These are phyloP conservation scores for Paracoccidioides brasiliensis DNA, from an alignment of 2,329 filamentous ascomycete genomes.

Conservation along the genomic window DNA sequence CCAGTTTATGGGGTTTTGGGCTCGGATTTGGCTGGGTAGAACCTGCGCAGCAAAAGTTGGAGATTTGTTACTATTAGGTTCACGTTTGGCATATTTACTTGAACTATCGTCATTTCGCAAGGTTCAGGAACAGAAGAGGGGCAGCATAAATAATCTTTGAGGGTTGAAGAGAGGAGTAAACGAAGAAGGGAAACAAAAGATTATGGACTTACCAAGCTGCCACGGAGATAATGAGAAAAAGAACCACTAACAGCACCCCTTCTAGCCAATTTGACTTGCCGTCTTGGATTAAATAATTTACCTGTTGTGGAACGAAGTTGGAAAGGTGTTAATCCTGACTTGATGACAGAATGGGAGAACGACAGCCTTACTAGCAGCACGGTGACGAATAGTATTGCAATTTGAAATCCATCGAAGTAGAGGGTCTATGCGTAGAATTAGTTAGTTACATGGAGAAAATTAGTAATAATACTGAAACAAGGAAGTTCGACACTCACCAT, in stretches of 20 bases:
- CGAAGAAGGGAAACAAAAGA: background rate
- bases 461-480: background rate
- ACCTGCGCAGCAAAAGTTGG: background rate
- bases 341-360: background rate
- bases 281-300: constrained; percentile 51
- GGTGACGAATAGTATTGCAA: constrained; percentile 50
- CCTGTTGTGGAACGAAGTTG: constrained; percentile 30
- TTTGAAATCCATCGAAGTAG: constrained; percentile 79
- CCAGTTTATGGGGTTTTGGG: background rate
- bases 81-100: background rate
- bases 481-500: constrained; percentile 34
- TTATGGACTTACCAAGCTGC: constrained; percentile 38
- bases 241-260: constrained; percentile 45
- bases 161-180: background rate
- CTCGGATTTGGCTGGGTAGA: constrained; percentile 6
- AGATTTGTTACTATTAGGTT: background rate
- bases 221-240: constrained; percentile 50
- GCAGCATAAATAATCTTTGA: background rate
- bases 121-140: background rate
- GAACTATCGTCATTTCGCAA: background rate
- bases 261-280: constrained; percentile 49
- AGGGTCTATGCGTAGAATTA: constrained; percentile 43
- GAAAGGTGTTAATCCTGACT: background rate
- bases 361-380: constrained; percentile 28
- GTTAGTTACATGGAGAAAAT: constrained; percentile 7